A percentile compares a stretch with the other conserved stretches of the same genome.
phyloP scores from a whole-genome alignment of 2,329 filamentous ascomycete species.

The Zasmidium angulare region DNA sequence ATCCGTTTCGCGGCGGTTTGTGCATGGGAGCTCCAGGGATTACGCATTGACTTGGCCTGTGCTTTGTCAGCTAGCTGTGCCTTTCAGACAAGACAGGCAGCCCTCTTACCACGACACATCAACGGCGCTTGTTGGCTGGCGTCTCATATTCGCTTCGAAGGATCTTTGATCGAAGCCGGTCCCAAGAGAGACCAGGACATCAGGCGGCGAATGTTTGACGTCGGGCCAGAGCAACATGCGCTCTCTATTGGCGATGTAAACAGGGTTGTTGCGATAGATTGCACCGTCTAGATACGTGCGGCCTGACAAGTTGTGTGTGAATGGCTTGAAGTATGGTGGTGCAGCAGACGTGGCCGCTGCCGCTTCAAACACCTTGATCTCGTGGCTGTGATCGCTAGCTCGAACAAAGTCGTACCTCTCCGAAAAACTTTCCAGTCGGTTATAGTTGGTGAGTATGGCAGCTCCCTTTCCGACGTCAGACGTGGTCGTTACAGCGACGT shows the following conservation, averaged over 20 bases:
- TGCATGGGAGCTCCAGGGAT: no score
- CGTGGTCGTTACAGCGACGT: conserved; percentile 44
- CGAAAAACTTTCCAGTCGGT: conserved; percentile 25
- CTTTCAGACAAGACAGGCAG: no score
- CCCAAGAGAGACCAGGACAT: conserved; percentile 31
- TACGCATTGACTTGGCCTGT: no score
- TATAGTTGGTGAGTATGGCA: conserved; percentile 45
- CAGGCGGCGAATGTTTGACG: conserved; percentile 17
- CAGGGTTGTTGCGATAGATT: conserved; percentile 31
- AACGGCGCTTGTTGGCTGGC: no score
- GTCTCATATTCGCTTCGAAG: no score
- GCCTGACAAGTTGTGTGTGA: conserved; percentile 45
- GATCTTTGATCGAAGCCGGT: no score
- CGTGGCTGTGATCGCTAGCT: conserved; percentile 31
- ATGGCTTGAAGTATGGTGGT: conserved; percentile 51
- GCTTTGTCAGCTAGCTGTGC: no score
- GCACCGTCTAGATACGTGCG: conserved; percentile 34
- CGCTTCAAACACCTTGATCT: conserved; percentile 51
- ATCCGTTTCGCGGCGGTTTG: no score
- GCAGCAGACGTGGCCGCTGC: conserved; percentile 50
- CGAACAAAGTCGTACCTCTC: conserved; percentile 37
- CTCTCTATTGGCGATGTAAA: conserved; percentile 27
- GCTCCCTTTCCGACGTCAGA: conserved; percentile 30
- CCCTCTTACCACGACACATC: no score
- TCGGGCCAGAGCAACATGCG: conserved; percentile 26